Base-by-base conservation (phyloP, 306 rosid species). In the Morella rubra region DNA sequence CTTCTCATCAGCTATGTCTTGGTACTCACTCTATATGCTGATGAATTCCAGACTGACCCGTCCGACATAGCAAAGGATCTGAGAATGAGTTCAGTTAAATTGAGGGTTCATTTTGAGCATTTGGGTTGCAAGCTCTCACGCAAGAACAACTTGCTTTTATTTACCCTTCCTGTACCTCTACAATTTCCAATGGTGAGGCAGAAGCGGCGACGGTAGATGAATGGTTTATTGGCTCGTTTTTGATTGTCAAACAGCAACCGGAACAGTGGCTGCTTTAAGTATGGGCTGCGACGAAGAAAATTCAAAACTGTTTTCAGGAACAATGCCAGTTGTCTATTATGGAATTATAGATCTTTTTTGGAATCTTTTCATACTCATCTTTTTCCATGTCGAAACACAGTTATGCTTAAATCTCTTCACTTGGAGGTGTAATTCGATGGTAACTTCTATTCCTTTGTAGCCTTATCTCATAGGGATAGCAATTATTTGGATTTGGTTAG, bases 11-110 rank as follows among this genome's bases (percentile, higher is more conserved):
- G 87, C 66, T 85, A 90, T 76, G 79, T 89, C 56, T 76, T 92
- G 88, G 97, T 92, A 77, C 97, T 95, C 52, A 86, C 97, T 3
- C 91, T 92, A 47, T 87, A 86, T 68, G 79, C 72, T 0, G 97
- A 92, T 52, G 84, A 83, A 20, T 92, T 95, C 80, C 69, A n/a
- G 19, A 89, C 97, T 8, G 76, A 86, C 83, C 76, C 51, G 74
- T 47, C 62, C 0, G 97, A 95, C 77, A 89, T 92, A 64, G 81
- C 92, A 5, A 90, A 83, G 84, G 99, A 95, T 90, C 84, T 95
- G 78, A 88, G 86, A 86, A 77, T 89, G 81, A 60, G 20, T 58
- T 2, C 7, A 3, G 0, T 56, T 8, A 24, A 74, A 3, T 52
- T 90, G 76, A 88, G 84, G 73, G 56, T 37, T 5, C 81, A 59